Evolutionary conservation across 2,329 filamentous ascomycete genomes (phyloP).

Genomic region (Colletotrichum camelliae): DNA sequence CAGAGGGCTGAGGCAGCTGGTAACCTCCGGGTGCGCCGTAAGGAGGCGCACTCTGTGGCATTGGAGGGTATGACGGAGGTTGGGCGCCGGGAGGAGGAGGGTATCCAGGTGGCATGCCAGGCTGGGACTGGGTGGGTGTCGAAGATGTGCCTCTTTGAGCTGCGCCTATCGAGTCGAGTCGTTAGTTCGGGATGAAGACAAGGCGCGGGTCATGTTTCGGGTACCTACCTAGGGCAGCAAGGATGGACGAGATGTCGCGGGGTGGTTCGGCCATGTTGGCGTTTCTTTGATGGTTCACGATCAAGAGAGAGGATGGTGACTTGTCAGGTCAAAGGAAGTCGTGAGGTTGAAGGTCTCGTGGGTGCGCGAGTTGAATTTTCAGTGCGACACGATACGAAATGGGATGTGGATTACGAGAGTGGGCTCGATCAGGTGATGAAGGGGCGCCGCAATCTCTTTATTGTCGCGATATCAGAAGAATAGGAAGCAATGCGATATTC

Average conservation of each 20-base stretch:
- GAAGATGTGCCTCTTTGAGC: slow-evolving; percentile 49
- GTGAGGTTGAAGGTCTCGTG: neutral
- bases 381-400: neutral
- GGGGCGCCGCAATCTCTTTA: neutral
- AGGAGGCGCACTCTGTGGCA: slow-evolving; percentile 38
- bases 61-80: slow-evolving; percentile 40
- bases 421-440: slow-evolving; percentile 15
- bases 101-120: slow-evolving; percentile 40
- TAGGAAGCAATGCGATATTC: neutral
- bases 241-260: slow-evolving; percentile 50
- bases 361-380: slow-evolving; percentile 13
- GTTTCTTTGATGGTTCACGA: neutral
- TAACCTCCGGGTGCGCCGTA: slow-evolving; percentile 45
- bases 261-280: slow-evolving; percentile 42
- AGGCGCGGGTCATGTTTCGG: slow-evolving; percentile 9
- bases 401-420: slow-evolving; percentile 1
- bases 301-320: neutral
- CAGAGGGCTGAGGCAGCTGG: slow-evolving; percentile 68
- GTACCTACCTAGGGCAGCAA: slow-evolving; percentile 53
- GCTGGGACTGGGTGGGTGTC: slow-evolving; percentile 48
- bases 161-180: slow-evolving; percentile 32
- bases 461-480: neutral
- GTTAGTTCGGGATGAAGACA: slow-evolving; percentile 21
- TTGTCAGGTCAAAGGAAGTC: neutral
- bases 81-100: slow-evolving; percentile 41